Evolutionary conservation across 352 stramenopile species (phyloP), one percentile per base, ranked within the genome.

Genomic region (Phytophthora tentaculata): DNA sequence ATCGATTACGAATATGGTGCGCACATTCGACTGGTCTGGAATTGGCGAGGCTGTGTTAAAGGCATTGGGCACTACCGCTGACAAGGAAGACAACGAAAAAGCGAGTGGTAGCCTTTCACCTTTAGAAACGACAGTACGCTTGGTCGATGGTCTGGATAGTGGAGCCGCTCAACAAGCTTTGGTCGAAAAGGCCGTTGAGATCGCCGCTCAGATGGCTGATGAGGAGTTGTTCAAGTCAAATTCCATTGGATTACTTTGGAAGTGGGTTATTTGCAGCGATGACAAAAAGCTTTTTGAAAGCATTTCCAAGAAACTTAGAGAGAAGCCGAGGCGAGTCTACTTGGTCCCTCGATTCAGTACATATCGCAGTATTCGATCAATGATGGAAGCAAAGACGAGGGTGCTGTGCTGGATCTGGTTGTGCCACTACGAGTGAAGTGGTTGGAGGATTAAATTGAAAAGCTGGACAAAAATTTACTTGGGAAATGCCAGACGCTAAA

Each of bases 401-500:
- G 20, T 47, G 5, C 50, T 7, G 13, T 47, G 10, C 12, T 57
- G 28, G 28, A 13, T n/a, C n/a, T 3, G 17, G 14, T 26, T 20
- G 50, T 57, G 10, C 20, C 10, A 7, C 32, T 47, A 35, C 37
- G 57, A 55, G 10, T 61, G 6, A 39, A 73, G 28, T 70, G 49
- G 61, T 12, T 70, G 5, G 61, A 74, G 43, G 17, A 28, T 12
- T 24, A 57, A 48, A 32, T 60, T 53, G 7, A 45, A 47, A 23
- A 19, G 7, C 19, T 49, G 10, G 26, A 45, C 16, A 64, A 48
- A 57, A 51, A 2, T 64, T 69, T n/a, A 67, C 69, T 43, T 71
- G 67, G 67, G 37, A 56, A 24, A 76, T 76, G 39, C 63, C 63
- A 1, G 19, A 52, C 8, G 62, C 68, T 0, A 9, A 54, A 0